Base-by-base conservation (phyloP, 805 yeast species). In the Wickerhamomyces sydowiorum region DNA sequence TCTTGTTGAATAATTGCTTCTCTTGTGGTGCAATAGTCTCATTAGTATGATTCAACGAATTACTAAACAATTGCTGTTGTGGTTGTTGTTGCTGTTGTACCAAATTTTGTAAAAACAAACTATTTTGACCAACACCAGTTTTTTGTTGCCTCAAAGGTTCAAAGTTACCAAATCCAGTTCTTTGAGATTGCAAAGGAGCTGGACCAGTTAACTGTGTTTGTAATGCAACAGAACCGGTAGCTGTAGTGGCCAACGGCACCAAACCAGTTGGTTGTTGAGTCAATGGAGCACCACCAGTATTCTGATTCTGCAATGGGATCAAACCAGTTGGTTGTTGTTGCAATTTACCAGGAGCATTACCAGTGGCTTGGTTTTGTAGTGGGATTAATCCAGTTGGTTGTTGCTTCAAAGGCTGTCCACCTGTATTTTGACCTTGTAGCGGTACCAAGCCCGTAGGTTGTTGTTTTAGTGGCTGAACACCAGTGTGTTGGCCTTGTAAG, bases 1-100 rank as follows among this genome's bases (percentile, higher is more conserved):
- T 86, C 43, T 83, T 86, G 58, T 89, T 96, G 64, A 90, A 91
- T 42, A 90, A 78, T 20, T 45, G 72, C 61, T 90, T 90, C 58
- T 91, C 98, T 55, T 87, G 89, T 51, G 81, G 78, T 31, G 95
- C 77, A 48, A 90, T 87, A 10, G 80, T 61, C 40, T 65, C 67
- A 35, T 63, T 59, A 24, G 56, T 61, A 36, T 62, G 58, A n/a
- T 63, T 51, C 19, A 61, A 51, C 24, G 62, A 46, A 28, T 60
- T 52, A 27, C 51, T 59, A n/a, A 54, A 40, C 40, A 52, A 57
- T 9, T 56, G 45, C 24, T 32, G 30, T 9, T 18, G 19, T 9
- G 53, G 57, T 10, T 57, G 48, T 29, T 32, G 30, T 10, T 18
- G 19, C 18, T 19, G 32, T 23, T 87, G 78, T 49, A 91, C 86